Conservation (phyloP, 2,329 filamentous ascomycete genomes). For the Zasmidium angulare region DNA sequence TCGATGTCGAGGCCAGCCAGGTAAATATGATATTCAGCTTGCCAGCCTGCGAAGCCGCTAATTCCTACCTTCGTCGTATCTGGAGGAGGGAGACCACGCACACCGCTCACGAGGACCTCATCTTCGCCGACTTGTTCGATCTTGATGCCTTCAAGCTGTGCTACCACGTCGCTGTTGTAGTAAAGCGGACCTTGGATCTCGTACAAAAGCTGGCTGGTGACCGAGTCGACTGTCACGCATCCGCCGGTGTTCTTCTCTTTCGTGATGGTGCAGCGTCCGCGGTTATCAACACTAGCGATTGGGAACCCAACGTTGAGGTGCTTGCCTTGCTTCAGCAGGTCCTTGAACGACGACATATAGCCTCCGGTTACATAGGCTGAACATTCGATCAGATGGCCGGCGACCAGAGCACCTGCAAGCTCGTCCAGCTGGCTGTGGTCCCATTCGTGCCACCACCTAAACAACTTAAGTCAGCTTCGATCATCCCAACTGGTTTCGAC, state of each 20-base stretch:
- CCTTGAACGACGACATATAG: constrained; percentile 43
- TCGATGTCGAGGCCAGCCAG: constrained; percentile 44
- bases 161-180: constrained; percentile 56
- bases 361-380: constrained; percentile 40
- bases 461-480: neutral
- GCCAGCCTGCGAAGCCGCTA: constrained; percentile 45
- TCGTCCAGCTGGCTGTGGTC: constrained; percentile 35
- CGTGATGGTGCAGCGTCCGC: constrained; percentile 34
- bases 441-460: constrained; percentile 44
- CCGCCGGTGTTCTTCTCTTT: constrained; percentile 37
- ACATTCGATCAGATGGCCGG: constrained; percentile 44
- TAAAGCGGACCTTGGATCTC: constrained; percentile 57
- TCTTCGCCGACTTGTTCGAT: constrained; percentile 51
- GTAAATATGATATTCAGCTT: constrained; percentile 44
- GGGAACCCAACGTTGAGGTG: constrained; percentile 33
- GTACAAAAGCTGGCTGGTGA: constrained; percentile 52
- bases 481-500: neutral
- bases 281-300: constrained; percentile 30
- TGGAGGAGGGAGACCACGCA: constrained; percentile 45
- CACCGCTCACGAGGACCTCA: constrained; percentile 48
- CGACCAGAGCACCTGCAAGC: constrained; percentile 40
- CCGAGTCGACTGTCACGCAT: constrained; percentile 45
- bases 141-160: constrained; percentile 47
- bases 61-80: constrained; percentile 51
- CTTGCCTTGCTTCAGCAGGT: constrained; percentile 33